These are phyloP conservation scores for Forsythia viridissima DNA, from an alignment of 257 asterid genomes.

Conservation along the genomic window DNA sequence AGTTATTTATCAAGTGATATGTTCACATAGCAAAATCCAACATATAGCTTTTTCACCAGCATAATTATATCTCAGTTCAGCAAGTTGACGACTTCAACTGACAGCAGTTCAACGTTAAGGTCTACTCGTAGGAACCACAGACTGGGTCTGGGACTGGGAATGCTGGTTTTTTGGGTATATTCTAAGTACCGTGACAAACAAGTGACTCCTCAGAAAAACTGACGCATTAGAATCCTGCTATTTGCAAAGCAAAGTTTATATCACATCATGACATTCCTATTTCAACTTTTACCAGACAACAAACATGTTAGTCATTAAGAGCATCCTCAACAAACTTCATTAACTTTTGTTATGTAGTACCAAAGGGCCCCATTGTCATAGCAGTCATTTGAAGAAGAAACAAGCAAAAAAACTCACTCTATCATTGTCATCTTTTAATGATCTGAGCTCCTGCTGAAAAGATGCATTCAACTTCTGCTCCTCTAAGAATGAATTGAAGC, in stretches of 20 bases:
- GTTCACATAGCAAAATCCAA: neutral
- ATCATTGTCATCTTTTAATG: slow-evolving; percentile 58
- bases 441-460: slow-evolving; percentile 71
- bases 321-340: slow-evolving; percentile 13
- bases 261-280: neutral
- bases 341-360: neutral
- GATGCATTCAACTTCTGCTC: slow-evolving; percentile 76
- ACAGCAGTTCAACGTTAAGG: slow-evolving; percentile 1
- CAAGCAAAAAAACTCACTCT: slow-evolving; percentile 55
- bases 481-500: slow-evolving; percentile 53
- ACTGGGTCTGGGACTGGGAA: neutral
- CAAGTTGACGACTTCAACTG: slow-evolving; percentile 2
- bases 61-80: neutral
- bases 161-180: slow-evolving; percentile 1
- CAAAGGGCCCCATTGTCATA: slow-evolving; percentile 15
- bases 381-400: slow-evolving; percentile 9
- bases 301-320: neutral
- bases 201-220: neutral
- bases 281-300: neutral
- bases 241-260: neutral
- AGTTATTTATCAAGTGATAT: neutral
- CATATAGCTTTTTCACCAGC: neutral
- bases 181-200: neutral
- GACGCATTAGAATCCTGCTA: neutral
- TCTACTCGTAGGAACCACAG: neutral